A percentile compares a stretch with the other conserved stretches of the same genome.
Conservation (phyloP, 129 eudicot genomes). For the Lactuca saligna region DNA sequence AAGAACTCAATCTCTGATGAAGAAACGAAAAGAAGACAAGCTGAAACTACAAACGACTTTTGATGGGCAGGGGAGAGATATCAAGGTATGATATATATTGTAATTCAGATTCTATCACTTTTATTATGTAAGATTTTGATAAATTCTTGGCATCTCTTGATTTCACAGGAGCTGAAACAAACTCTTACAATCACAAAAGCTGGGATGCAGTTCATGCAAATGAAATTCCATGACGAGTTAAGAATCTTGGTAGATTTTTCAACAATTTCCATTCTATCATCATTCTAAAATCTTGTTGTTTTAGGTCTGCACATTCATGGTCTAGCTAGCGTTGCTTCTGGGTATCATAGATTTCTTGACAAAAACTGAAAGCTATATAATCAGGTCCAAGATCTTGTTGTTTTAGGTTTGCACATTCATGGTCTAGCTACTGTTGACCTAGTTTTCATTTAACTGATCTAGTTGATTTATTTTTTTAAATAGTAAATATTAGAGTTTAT, state of each 20-base stretch:
- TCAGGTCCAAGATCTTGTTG: no score
- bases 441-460: no score
- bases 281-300: no score
- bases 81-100: conserved; percentile 48
- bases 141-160: conserved; percentile 4
- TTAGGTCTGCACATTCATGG: no score
- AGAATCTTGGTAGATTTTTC: conserved; percentile 63
- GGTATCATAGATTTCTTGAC: no score
- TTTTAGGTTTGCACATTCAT: no score
- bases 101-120: neutral
- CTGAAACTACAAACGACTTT: conserved; percentile 53
- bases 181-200: conserved; percentile 73
- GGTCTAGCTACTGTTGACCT: no score
- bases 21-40: conserved; percentile 42
- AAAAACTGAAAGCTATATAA: no score
- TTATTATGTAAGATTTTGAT: conserved; percentile 19
- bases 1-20: conserved; percentile 40
- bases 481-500: no score
- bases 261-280: neutral
- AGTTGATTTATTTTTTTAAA: no score
- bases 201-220: conserved; percentile 89
- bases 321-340: no score
- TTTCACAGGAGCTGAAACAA: conserved; percentile 46
- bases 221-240: conserved; percentile 73
- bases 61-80: conserved; percentile 66